These are phyloP conservation scores for Eucalyptus tenuipes DNA, from an alignment of 345 rosid species.

Conservation along the genomic window DNA sequence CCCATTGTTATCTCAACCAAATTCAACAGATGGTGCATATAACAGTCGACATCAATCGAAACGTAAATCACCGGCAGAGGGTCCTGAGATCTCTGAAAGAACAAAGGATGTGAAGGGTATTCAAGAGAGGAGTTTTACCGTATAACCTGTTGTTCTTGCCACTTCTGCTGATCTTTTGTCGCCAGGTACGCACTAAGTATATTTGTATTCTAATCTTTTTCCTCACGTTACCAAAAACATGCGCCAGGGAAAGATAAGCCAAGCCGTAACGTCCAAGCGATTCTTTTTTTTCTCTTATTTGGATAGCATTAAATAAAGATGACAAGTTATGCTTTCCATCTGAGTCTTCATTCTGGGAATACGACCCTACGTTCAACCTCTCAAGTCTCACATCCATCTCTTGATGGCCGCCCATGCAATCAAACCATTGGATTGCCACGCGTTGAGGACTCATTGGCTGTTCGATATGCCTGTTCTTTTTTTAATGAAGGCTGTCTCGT, in stretches of 20 bases:
- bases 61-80: neutral
- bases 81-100: neutral
- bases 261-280: neutral
- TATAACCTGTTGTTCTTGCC: neutral
- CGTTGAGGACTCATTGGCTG: neutral
- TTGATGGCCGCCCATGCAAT: neutral
- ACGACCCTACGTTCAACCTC: neutral
- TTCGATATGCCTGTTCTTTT: neutral
- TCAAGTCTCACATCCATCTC: neutral
- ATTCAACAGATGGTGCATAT: neutral
- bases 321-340: neutral
- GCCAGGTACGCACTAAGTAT: neutral
- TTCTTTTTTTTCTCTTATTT: neutral
- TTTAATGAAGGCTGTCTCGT: neutral
- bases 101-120: neutral
- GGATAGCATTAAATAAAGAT: neutral
- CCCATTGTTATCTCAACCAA: neutral
- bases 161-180: neutral
- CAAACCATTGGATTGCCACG: neutral
- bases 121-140: neutral
- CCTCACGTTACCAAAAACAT: neutral
- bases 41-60: neutral
- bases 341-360: neutral
- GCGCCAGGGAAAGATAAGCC: neutral
- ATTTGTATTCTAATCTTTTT: neutral